Base-by-base conservation (phyloP, 2,329 filamentous ascomycete genomes). In the Botryotinia convoluta region DNA sequence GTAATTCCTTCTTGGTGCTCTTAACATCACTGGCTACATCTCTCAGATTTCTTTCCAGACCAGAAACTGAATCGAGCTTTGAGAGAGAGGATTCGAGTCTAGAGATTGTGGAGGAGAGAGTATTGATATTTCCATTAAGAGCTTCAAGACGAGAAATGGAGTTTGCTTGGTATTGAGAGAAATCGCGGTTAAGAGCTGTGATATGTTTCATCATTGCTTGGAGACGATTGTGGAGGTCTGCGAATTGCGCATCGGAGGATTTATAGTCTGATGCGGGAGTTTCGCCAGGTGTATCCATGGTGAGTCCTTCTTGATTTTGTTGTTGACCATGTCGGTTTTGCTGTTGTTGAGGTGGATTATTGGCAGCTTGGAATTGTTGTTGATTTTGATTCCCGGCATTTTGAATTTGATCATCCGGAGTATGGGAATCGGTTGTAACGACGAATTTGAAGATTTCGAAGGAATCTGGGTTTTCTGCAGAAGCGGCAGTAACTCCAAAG, bases 391-490 rank as follows among this genome's bases (percentile, higher is more conserved):
- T 74, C 60, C 81, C 79, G 14, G 48, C 8, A 39, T 72, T 60
- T 35, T 64, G 69, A 44, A 63, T 61, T 72, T 72, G 63, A n/a
- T 81, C 78, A 68, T 82, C 79, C 42, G 79, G 73, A 79, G 72
- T 75, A 45, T 78, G 81, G 44, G 82, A 81, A 39, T 89, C 87
- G 18, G 88, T 90, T 80, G 91, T 89, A 69, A 96, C 89, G 51
- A 92, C 87, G 80, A 98, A 88, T 81, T 95, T 97, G 86, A 95
- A 96, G 77, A 97, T 83, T 83, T 99, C 96, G 79, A 98, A 97
- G 8, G 94, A 97, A 83, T 99, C 96, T 0, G 96, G 94, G 79
- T 90, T 95, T 77, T 98, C 95, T 44, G 93, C 93, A 4, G 93
- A 95, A 26, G 93, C 93, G 60, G 95, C 96, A 20, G 92, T 94